Conservation (phyloP, 1,284 basidiomycete species). For the Cryptococcus deneoformans region DNA sequence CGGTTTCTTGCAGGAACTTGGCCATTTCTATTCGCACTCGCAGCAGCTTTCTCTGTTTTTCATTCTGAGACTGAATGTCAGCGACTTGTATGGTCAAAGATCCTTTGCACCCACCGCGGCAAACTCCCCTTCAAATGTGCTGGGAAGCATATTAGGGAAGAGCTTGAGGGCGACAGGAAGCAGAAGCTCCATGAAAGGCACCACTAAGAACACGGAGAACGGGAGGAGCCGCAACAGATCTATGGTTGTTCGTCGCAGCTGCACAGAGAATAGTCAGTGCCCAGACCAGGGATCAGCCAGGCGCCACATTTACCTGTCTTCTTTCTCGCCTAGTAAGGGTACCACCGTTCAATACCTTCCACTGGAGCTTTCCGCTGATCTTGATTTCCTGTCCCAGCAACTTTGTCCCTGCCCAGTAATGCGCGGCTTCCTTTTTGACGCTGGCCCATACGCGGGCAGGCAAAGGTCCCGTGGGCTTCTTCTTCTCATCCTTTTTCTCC, state of each 20-base stretch:
- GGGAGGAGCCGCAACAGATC: conserved; percentile 91
- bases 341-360: conserved; percentile 90
- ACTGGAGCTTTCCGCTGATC: conserved; percentile 83
- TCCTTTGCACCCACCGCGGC: conserved; percentile 62
- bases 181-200: conserved; percentile 99
- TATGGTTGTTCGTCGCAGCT: conserved; percentile 90
- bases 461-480: conserved; percentile 38
- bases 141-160: conserved; percentile 99
- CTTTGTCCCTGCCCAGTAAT: conserved; percentile 98
- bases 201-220: conserved; percentile 87
- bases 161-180: conserved; percentile 94
- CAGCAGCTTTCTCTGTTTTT: conserved; percentile 88
- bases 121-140: conserved; percentile 97
- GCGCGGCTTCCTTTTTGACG: conserved; percentile 73
- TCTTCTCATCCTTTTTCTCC: conserved; percentile 63
- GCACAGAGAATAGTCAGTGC: conserved; percentile 2
- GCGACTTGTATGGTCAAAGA: too few relatives aligned
- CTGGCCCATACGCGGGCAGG: conserved; percentile 63
- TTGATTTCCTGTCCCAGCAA: conserved; percentile 91
- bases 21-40: conserved; percentile 97
- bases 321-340: conserved; percentile 87
- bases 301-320: conserved; percentile 47
- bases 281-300: too few relatives aligned
- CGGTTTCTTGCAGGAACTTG: conserved; percentile 97
- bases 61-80: too few relatives aligned